Evolutionary conservation across 2,329 filamentous ascomycete genomes (phyloP).

Genomic region (Ramularia collo-cygni): DNA sequence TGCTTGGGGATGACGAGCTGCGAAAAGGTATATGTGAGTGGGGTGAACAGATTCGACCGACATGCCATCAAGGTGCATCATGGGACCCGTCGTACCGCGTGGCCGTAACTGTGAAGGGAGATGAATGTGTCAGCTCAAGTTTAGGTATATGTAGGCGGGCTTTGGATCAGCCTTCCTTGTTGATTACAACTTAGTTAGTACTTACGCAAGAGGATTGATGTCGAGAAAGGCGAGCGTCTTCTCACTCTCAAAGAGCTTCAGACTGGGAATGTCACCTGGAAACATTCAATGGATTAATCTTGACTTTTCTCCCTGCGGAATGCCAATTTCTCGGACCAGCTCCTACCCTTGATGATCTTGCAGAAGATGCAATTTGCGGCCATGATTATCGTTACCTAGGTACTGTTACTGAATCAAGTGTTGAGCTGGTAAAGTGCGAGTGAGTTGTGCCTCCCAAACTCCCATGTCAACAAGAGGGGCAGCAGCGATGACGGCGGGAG

Average conservation of each 20-base stretch:
- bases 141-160: no score
- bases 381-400: conserved; percentile 18
- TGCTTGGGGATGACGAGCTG: conserved; percentile 94
- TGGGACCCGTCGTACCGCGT: conserved; percentile 60
- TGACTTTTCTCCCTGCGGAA: not conserved
- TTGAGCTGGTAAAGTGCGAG: not conserved
- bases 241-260: conserved; percentile 93
- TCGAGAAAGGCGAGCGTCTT: conserved; percentile 95
- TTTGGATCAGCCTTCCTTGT: no score
- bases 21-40: not conserved
- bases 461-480: no score
- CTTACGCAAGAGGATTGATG: conserved; percentile 65
- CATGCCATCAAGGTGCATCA: conserved; percentile 10
- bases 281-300: not conserved
- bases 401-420: no score
- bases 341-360: conserved; percentile 86
- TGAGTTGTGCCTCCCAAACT: no score
- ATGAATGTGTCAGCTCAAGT: conserved; percentile 2
- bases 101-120: conserved; percentile 64
- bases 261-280: conserved; percentile 90
- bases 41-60: no score
- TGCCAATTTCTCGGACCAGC: not conserved
- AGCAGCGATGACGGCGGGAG: no score
- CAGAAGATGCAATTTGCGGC: conserved; percentile 82
- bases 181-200: no score